Evolutionary conservation across 2,329 filamentous ascomycete genomes (phyloP), one percentile per base, ranked within the genome.

Genomic region (Fusarium hostae): DNA sequence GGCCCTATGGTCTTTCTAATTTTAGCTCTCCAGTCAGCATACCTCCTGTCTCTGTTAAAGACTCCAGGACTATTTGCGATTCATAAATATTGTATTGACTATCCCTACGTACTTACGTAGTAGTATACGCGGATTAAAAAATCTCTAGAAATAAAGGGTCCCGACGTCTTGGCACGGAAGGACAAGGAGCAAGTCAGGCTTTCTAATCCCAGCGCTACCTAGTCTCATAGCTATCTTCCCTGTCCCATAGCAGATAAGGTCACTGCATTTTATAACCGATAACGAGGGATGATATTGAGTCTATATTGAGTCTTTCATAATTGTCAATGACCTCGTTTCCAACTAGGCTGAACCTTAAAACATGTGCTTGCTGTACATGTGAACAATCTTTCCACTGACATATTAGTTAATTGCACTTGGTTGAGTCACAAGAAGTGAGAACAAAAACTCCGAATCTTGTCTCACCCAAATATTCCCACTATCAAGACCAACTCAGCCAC

Each of bases 401-500:
- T 12, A 16, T 30, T 7, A 54, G 22, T 35, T 13, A 62, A 30
- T 43, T 24, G 11, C 7, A 22, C 12, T 52, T 52, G 22, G 13
- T 37, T 48, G 26, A 61, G 24, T 30, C 35, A 43, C 18, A 16
- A 43, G 13, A 22, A 44, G 48, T 37, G 35, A 48, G 44, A 32
- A 24, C 24, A 50, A 41, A 51, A 65, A 51, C 6, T 16, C 34
- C 45, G 16, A 39, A 41, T 39, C 24, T 47, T 61, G 63, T 66
- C 63, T 41, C 26, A 48, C 62, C 30, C 40, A 63, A 54, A 52
- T 10, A 47, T 47, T 58, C 45, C 63, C 68, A 51, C 61, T 64
- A 63, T 63, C 59, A 57, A 51, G 41, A 50, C 55, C 32, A 55
- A 59, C 70, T 72, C 70, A 72, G 70, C 70, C 70, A 72, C 70